Percentiles rank a stretch among this genome's conserved stretches.
These are phyloP conservation scores for Petunia hybrid DNA, from an alignment of 305 asterid species.

Conservation along the genomic window DNA sequence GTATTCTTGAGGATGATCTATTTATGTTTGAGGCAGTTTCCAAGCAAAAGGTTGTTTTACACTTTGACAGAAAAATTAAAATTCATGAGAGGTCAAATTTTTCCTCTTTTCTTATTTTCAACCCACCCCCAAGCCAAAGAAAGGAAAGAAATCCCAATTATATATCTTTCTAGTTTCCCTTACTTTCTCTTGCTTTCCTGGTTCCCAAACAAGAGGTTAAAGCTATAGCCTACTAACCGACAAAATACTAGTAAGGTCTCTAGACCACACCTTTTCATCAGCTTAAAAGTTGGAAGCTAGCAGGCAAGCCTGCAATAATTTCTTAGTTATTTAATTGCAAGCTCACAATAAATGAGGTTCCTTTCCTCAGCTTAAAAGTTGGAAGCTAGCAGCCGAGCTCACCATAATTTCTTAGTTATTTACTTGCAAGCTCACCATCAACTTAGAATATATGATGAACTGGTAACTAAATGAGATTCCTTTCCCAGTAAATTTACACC, in stretches of 20 bases:
- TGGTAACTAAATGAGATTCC: constrained; percentile 5
- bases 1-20: no score
- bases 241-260: background rate
- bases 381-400: background rate
- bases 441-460: background rate
- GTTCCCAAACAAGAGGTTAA: background rate
- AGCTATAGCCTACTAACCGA: background rate
- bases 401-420: background rate
- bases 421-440: background rate
- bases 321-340: background rate
- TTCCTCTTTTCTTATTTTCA: background rate
- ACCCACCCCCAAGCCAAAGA: background rate
- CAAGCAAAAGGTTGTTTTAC: background rate
- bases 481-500: background rate
- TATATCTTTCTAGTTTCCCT: background rate
- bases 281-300: background rate
- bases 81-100: background rate
- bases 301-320: background rate
- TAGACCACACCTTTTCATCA: background rate
- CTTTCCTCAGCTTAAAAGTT: background rate
- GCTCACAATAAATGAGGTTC: no score
- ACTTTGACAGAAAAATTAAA: background rate
- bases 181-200: background rate
- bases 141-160: background rate
- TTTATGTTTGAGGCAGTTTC: no score